Conservation (phyloP, 352 stramenopile genomes). For the Phytophthora cryptogea region DNA sequence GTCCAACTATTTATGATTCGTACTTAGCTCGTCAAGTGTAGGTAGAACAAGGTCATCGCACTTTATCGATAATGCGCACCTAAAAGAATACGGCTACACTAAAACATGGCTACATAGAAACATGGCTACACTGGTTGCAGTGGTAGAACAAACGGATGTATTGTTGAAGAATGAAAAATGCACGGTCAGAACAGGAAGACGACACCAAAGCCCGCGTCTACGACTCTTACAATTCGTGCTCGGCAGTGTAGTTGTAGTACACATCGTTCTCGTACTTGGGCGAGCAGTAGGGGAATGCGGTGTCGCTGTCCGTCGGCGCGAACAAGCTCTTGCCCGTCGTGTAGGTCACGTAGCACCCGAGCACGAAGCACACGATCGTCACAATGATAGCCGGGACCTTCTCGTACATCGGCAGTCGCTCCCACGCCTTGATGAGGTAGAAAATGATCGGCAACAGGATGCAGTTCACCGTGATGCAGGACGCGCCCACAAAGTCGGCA, state of each 20-base stretch:
- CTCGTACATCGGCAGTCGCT: conserved; percentile 22
- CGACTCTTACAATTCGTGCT: conserved; percentile 17
- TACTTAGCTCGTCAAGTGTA: neutral
- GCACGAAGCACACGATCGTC: conserved; percentile 26
- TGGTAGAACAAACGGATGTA: no score
- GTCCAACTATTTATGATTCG: no score
- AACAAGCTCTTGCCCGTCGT: conserved; percentile 26
- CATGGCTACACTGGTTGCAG: neutral
- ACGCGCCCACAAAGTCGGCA: conserved; percentile 22
- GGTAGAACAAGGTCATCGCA: no score
- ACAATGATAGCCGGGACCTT: conserved; percentile 25
- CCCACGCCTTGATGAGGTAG: conserved; percentile 31
- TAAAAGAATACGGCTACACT: no score
- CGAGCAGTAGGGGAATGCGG: conserved; percentile 24
- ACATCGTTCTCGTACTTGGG: conserved; percentile 20
- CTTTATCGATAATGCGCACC: no score
- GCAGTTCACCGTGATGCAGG: conserved; percentile 30
- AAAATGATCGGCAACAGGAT: conserved; percentile 30
- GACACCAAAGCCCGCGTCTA: neutral
- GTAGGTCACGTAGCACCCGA: conserved; percentile 31
- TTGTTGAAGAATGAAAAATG: neutral
- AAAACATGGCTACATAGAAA: no score
- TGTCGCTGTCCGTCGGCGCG: conserved; percentile 25
- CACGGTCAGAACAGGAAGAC: neutral
- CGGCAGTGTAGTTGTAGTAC: conserved; percentile 28